Conservation (phyloP, 768 basidiomycete species). For the Amanita pseudoporphyria region DNA sequence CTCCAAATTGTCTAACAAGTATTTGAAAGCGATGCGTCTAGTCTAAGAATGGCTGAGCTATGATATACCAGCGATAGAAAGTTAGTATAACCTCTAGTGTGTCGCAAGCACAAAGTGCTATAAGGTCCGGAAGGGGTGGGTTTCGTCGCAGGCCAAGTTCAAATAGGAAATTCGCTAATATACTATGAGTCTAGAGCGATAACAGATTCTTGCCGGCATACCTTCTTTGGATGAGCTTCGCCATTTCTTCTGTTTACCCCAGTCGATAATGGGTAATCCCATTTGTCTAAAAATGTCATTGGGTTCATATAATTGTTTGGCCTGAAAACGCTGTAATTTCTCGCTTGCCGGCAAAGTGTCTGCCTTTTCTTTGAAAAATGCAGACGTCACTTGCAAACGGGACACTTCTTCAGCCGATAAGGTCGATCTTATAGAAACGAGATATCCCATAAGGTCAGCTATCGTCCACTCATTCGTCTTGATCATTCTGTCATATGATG, state of each 20-base stretch:
- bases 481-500: slow-evolving; percentile 52
- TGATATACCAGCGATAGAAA: neutral
- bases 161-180: slow-evolving; percentile 70
- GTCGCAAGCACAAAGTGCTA: slow-evolving; percentile 57
- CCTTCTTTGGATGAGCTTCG: slow-evolving; percentile 79
- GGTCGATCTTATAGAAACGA: slow-evolving; percentile 67
- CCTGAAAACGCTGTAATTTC: slow-evolving; percentile 44
- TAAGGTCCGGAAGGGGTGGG: slow-evolving; percentile 57
- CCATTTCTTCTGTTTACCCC: slow-evolving; percentile 79
- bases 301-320: slow-evolving; percentile 82
- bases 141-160: slow-evolving; percentile 57
- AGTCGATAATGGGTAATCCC: slow-evolving; percentile 77
- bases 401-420: slow-evolving; percentile 34
- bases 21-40: slow-evolving; percentile 62
- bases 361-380: slow-evolving; percentile 56
- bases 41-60: slow-evolving; percentile 17
- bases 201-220: slow-evolving; percentile 17
- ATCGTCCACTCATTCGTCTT: slow-evolving; percentile 88
- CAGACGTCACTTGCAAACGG: slow-evolving; percentile 59
- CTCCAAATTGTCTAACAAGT: slow-evolving; percentile 67
- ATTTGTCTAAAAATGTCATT: slow-evolving; percentile 58
- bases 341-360: slow-evolving; percentile 10
- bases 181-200: slow-evolving; percentile 2
- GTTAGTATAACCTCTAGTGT: slow-evolving; percentile 27
- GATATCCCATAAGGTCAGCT: slow-evolving; percentile 76